Conservation (phyloP, 306 rosid species). For the Corylus avellana region DNA sequence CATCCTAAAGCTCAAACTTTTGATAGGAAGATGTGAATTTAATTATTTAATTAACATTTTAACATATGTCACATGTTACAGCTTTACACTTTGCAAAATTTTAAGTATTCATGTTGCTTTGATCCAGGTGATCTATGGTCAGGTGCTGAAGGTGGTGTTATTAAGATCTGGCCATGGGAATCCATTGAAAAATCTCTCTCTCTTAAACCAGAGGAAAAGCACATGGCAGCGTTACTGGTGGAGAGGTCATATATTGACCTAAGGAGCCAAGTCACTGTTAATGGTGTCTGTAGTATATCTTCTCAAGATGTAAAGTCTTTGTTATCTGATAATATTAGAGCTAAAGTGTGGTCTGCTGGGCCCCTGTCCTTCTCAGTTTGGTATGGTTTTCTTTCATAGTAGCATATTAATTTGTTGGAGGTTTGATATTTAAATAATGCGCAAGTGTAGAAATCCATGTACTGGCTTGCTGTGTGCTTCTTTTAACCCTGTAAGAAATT, state of each 20-base stretch:
- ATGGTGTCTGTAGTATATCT: slow-evolving; percentile 87
- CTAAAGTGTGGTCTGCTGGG: slow-evolving; percentile 82
- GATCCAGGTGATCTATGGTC: slow-evolving; percentile 91
- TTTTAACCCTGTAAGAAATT: background rate
- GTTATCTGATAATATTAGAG: slow-evolving; percentile 68
- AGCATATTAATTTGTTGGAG: background rate
- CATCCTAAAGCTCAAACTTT: no score
- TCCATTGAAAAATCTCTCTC: slow-evolving; percentile 90
- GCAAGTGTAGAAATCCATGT: background rate
- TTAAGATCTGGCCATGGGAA: slow-evolving; percentile 98
- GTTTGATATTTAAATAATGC: background rate
- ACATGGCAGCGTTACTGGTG: slow-evolving; percentile 95
- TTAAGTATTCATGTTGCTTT: slow-evolving; percentile 21
- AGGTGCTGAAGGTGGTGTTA: slow-evolving; percentile 86
- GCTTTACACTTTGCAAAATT: background rate
- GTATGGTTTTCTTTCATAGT: slow-evolving; percentile 36
- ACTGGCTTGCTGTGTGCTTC: background rate
- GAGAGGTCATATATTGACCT: slow-evolving; percentile 90
- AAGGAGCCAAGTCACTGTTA: slow-evolving; percentile 79
- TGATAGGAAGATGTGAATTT: no score
- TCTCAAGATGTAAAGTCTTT: slow-evolving; percentile 91
- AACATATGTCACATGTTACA: no score
- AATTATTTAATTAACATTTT: no score
- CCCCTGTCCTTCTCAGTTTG: slow-evolving; percentile 82
- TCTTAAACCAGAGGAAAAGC: slow-evolving; percentile 80